A percentile compares a stretch with the other conserved stretches of the same genome.
Conservation (phyloP, 192 early-diverging fungal species). For the Paraglomus occultum region DNA sequence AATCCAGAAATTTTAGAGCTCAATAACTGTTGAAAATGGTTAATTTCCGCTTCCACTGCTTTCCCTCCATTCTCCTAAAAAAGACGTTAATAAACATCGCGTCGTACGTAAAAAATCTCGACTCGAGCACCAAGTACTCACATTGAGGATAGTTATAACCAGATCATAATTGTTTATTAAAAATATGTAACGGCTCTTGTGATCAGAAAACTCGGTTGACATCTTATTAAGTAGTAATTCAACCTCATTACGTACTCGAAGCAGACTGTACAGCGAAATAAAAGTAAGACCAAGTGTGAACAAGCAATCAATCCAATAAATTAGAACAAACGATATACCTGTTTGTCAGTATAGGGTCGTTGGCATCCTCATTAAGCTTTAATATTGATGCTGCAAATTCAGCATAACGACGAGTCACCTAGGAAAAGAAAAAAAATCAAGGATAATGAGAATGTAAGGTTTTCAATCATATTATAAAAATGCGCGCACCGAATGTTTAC, state of each 20-base stretch:
- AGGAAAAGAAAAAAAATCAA: neutral
- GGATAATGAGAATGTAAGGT: neutral
- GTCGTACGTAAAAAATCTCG: neutral
- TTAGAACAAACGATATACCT: constrained; percentile 47
- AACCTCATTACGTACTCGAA: constrained; percentile 71
- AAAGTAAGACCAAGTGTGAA: neutral
- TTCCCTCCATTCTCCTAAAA: constrained; percentile 50
- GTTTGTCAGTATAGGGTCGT: constrained; percentile 77
- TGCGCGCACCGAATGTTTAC: constrained; percentile 20
- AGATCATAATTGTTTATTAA: constrained; percentile 96
- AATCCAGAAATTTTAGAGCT: constrained; percentile 68
- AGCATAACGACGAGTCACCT: constrained; percentile 86
- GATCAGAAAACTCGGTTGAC: constrained; percentile 68
- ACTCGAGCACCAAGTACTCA: constrained; percentile 33
- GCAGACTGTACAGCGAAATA: constrained; percentile 45
- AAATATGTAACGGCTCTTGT: constrained; percentile 71
- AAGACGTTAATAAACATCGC: neutral
- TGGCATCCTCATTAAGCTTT: constrained; percentile 81
- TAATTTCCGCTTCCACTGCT: constrained; percentile 47
- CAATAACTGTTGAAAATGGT: constrained; percentile 61
- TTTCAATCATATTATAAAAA: constrained; percentile 6
- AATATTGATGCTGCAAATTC: constrained; percentile 93
- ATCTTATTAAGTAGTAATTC: constrained; percentile 73
- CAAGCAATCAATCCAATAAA: no score
- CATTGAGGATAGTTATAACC: constrained; percentile 75